Conservation (phyloP, 176 grass and related monocot genomes). For the Thalia dealbata region DNA sequence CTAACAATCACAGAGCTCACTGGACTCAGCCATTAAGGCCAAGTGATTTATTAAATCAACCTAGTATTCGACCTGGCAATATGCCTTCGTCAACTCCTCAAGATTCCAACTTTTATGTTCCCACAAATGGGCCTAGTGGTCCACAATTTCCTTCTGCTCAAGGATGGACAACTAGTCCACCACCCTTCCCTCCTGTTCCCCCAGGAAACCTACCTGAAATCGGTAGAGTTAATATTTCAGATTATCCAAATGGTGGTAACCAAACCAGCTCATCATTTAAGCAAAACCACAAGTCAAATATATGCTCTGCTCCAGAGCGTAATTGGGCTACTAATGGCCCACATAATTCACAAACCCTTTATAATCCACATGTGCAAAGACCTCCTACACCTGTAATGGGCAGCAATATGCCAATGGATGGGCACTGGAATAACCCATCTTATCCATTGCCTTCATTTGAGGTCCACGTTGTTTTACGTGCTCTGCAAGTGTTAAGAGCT, state of each 20-base stretch:
- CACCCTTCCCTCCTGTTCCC: constrained; percentile 27
- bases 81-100: constrained; percentile 44
- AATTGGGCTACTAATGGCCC: constrained; percentile 35
- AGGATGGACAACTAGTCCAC: constrained; percentile 33
- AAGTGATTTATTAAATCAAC: constrained; percentile 26
- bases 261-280: constrained; percentile 24
- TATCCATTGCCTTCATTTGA: constrained; percentile 28
- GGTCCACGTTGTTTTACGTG: constrained; percentile 42
- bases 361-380: constrained; percentile 46
- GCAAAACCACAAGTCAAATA: constrained; percentile 30
- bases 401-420: constrained; percentile 37
- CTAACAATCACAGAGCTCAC: constrained; percentile 44
- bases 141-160: constrained; percentile 30
- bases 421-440: constrained; percentile 26
- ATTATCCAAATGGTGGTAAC: constrained; percentile 40
- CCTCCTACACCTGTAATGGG: constrained; percentile 33
- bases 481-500: constrained; percentile 60
- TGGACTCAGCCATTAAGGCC: constrained; percentile 27
- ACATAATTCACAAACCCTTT: constrained; percentile 37
- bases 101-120: constrained; percentile 37
- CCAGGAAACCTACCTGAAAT: constrained; percentile 41
- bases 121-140: constrained; percentile 33
- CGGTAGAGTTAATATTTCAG: constrained; percentile 38
- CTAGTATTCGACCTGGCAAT: constrained; percentile 38
- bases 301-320: constrained; percentile 32